Evolutionary conservation across 2,329 filamentous ascomycete species (phyloP).

Genomic region (Nothopassalora personata): DNA sequence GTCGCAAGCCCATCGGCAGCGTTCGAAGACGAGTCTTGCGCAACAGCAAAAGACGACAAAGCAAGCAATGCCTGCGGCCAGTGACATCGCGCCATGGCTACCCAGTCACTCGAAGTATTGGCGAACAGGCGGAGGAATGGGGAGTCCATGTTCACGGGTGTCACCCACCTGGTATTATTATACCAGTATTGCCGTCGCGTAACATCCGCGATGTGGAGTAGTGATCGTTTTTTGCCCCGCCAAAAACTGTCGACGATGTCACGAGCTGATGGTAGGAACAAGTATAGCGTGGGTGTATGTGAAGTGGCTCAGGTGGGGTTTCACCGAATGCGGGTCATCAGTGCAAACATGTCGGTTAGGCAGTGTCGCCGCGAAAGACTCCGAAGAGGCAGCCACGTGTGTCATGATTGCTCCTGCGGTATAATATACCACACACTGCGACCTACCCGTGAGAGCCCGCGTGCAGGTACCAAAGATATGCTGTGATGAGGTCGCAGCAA

Average conservation of each 20-base stretch:
- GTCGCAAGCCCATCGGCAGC: slow-evolving; percentile 19
- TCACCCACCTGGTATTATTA: slow-evolving; percentile 1
- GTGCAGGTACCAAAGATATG: neutral
- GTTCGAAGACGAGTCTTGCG: slow-evolving; percentile 19
- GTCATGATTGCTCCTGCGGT: slow-evolving; percentile 1
- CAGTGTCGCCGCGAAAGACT: neutral
- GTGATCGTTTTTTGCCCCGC: neutral
- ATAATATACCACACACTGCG: too few species aligned
- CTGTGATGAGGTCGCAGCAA: neutral
- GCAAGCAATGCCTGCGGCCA: slow-evolving; percentile 23
- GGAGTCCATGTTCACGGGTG: neutral
- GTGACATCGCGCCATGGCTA: slow-evolving; percentile 15
- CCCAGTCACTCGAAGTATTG: slow-evolving; percentile 1
- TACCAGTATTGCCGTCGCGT: neutral
- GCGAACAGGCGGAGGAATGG: neutral
- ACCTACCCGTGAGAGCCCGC: neutral
- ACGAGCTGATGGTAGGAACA: slow-evolving; percentile 5
- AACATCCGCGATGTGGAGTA: neutral
- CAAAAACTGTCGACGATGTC: neutral
- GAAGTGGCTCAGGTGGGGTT: neutral
- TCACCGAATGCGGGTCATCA: neutral
- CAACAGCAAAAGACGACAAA: slow-evolving; percentile 17
- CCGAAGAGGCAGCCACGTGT: slow-evolving; percentile 4
- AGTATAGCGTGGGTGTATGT: slow-evolving; percentile 3
- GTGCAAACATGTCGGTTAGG: neutral